Base-by-base conservation (phyloP, 805 yeast genomes). In the Zygotorulaspora florentina region DNA sequence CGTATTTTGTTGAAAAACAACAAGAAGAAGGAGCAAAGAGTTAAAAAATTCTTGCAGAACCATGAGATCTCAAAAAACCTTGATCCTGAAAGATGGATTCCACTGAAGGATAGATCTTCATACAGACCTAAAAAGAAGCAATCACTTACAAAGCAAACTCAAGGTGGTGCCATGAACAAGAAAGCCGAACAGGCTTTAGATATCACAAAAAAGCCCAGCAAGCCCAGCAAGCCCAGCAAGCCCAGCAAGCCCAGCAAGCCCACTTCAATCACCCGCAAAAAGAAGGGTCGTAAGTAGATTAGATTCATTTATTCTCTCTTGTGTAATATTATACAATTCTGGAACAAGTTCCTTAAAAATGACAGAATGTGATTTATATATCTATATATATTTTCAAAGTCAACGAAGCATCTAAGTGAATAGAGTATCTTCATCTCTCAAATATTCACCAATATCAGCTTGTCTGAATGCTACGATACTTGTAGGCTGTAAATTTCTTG, bases 371-470 rank as follows among this genome's bases (percentile, higher is more conserved):
- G 26, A 20, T 25, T 12, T 25, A 17, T 36, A 23, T 23, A 17
- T 20, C 6, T 11, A 36, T 34, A 11, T 13, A 16, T 13, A 34
- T 7, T n/a, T n/a, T 30, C 7, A 16, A 34, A 11, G n/a, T 4
- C 12, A 15, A 34, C 4, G 16, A 35, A 17, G 15, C 29, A 25
- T 59, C 72, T 33, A 89, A 20, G 96, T 87, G 63, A 91, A 91
- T 55, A 91, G 71, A 34, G 96, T 88, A 68, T 93, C 98, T 74
- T 93, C 99, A 61, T 93, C 98, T 77, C 99, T 89, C 62, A 93
- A 75, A 62, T 88, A 93, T 69, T 93, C 99, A 53, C 99, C 99
- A 55, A 93, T 87, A 72, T 93, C 99, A 55, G 95, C 87, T 66
- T 93, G 99, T 76, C 99, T 83, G 67, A 87, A 91, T 3, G 96